Evolutionary conservation across 2,329 filamentous ascomycete species (phyloP), one percentile per base, ranked within the genome.

Genomic region (Colletotrichum graminicola): DNA sequence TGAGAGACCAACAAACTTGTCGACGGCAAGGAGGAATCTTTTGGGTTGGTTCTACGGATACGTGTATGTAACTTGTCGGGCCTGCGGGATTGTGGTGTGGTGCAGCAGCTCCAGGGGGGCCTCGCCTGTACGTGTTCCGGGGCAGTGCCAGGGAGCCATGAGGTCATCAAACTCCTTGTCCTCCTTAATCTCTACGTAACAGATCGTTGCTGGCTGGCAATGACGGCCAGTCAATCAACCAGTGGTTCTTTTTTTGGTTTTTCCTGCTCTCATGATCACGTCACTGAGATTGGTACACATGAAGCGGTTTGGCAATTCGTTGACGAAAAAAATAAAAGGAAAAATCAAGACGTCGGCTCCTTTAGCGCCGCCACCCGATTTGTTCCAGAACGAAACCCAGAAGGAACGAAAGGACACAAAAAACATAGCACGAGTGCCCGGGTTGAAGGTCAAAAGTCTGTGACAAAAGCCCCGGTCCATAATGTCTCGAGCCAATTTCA

Each of bases 141-240:
- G 65, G 32, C 56, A 39, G 68, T 66, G 51, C 34, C 39, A 68
- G 59, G 12, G 12, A 59, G 59, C 65, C 52, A 63, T 71, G 68
- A 71, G 68, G 68, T 71, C 68, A 68, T 60, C 65, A 68, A 71
- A 67, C 32, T 39, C 45, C 66, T 39, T 68, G 59, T 47, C 55
- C 59, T 63, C 59, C 65, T 71, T 71, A 64, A 71, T 71, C 68
- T 71, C 68, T 71, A 34, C 59, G 59, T 54, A 60, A 68, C 68
- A 63, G 59, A 57, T 59, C 63, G 43, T 71, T 68, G 65, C 68
- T 54, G 54, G 59, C 21, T 57, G 47, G 34, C 64, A 59, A 3
- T 5, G 43, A 56, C 51, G 43, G 57, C 47, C 54, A 55, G 62
- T 34, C 34, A 10, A 34, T 34, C 34, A 34, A 34, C 2, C 34